phyloP scores from a whole-genome alignment of 192 early-diverging fungal genomes.

The Coemansia aciculifera region DNA sequence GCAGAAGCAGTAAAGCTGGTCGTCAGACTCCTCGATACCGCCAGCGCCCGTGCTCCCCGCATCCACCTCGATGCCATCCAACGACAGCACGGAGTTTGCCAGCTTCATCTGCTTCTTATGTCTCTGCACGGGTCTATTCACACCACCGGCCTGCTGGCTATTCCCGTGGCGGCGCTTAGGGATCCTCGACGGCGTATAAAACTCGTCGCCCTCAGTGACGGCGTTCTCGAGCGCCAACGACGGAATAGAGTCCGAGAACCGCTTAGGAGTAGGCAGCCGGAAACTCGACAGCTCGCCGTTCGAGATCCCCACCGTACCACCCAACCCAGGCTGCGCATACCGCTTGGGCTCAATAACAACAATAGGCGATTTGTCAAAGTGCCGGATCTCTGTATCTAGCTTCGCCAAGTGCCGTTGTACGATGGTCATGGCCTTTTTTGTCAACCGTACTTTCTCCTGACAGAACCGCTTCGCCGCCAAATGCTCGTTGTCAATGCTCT shows the following conservation, averaged over 20 bases:
- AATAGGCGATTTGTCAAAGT: slow-evolving; percentile 41
- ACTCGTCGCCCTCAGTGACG: slow-evolving; percentile 15
- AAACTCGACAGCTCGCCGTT: slow-evolving; percentile 41
- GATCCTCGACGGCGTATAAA: slow-evolving; percentile 44
- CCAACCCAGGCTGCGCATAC: not conserved
- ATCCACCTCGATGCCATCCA: slow-evolving; percentile 49
- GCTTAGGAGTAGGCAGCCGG: slow-evolving; percentile 33
- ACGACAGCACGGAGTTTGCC: slow-evolving; percentile 34
- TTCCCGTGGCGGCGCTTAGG: slow-evolving; percentile 35
- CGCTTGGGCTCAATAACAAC: slow-evolving; percentile 4
- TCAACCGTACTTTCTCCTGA: slow-evolving; percentile 44
- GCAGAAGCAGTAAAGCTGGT: slow-evolving; percentile 59
- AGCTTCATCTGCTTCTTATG: slow-evolving; percentile 51
- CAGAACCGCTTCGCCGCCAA: slow-evolving; percentile 20
- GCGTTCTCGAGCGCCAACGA: slow-evolving; percentile 21
- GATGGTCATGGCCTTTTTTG: slow-evolving; percentile 46
- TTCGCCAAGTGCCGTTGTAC: slow-evolving; percentile 46
- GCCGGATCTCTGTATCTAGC: slow-evolving; percentile 47
- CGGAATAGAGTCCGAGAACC: slow-evolving; percentile 30
- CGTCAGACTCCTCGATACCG: slow-evolving; percentile 55
- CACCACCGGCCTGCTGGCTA: not conserved
- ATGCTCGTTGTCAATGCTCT: slow-evolving; percentile 29
- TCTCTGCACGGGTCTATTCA: slow-evolving; percentile 15
- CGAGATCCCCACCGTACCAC: slow-evolving; percentile 26
- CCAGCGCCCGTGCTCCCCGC: slow-evolving; percentile 7